phyloP scores from a whole-genome alignment of 306 rosid species.

The Begonia peltatifolia region DNA sequence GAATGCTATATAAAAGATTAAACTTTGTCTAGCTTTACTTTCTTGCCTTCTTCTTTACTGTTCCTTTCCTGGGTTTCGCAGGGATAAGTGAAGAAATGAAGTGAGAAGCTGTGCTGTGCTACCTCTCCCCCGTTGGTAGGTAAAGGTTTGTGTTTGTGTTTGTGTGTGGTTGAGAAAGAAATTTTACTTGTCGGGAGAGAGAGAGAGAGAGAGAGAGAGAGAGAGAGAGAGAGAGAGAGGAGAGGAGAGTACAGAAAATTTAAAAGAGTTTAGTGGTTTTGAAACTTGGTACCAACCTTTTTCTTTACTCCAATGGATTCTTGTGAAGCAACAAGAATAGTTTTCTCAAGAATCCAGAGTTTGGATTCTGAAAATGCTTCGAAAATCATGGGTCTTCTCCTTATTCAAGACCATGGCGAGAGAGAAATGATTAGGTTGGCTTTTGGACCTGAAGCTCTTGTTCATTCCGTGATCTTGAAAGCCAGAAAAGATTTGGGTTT shows the following conservation, averaged over 20 bases:
- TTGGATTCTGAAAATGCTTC: conserved; percentile 94
- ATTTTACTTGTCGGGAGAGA: conserved; percentile 6
- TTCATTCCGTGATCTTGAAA: conserved; percentile 64
- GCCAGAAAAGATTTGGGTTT: conserved; percentile 63
- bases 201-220: conserved; percentile 1
- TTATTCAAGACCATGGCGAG: conserved; percentile 83
- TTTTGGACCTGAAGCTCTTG: conserved; percentile 73
- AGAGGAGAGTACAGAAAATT: conserved; percentile 8
- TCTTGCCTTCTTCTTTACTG: conserved; percentile 4
- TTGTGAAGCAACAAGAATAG: conserved; percentile 89
- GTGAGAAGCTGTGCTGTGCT: conserved; percentile 10
- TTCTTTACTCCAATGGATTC: conserved; percentile 47
- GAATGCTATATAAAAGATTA: conserved; percentile 34
- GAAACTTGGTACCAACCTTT: conserved; percentile 19
- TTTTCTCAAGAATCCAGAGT: conserved; percentile 74
- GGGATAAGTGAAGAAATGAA: conserved; percentile 18
- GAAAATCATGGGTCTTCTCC: conserved; percentile 82
- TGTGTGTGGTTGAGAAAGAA: conserved; percentile 48
- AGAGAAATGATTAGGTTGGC: conserved; percentile 85
- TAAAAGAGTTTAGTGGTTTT: conserved; percentile 22
- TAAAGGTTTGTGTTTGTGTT: conserved; percentile 12
- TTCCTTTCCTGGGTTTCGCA: conserved; percentile 40
- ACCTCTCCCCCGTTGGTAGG: conserved; percentile 41
- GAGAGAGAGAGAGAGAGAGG: not conserved
- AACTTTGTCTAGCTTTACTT: conserved; percentile 19